Evolutionary conservation across 306 rosid species (phyloP), one percentile per base, ranked within the genome.

Genomic region (Citrullus mucosospermus): DNA sequence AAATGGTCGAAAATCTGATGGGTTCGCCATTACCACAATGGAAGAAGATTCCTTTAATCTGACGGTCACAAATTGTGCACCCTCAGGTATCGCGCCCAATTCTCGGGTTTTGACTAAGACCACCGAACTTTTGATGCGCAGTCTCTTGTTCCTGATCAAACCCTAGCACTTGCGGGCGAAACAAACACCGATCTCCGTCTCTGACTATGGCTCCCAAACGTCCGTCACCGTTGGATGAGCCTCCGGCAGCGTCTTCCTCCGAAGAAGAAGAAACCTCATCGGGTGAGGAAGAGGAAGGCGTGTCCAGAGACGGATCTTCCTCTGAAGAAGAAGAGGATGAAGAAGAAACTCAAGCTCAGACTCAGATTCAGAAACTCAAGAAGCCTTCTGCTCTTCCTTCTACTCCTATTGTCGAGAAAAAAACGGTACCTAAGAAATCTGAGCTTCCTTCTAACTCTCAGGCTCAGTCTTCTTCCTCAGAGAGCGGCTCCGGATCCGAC

Each of bases 191-290:
- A 51, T 65, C 79, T 55, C 73, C 54, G 22, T 60, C 80, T 46
- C 41, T 57, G 50, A 13, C 32, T 0, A 93, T 93, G 97, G 89
- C 89, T 4, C 89, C 82, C n/a, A 89, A 89, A 73, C 92, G 97
- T 18, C 76, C 85, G 2, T 85, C 96, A 22, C 91, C 88, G 16
- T 80, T 90, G 7, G 92, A 92, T 9, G 90, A 90, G 0, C 96
- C 96, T 3, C 96, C 97, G 25, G 85, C 96, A 0, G 92, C 92
- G 62, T 83, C 93, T 51, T 87, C 96, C 1, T 81, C 88, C 0
- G 82, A 76, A 28, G 83, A 71, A 28, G 89, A 76, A 41, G 77
- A 76, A n/a, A 68, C 67, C 17, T 46, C 81, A 22, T 81, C 84
- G 0, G 75, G 81, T 5, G 79, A 74, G 17, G 57, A 81, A 9